Conservation (phyloP, 1,284 basidiomycete genomes). For the Pholiota adiposa region DNA sequence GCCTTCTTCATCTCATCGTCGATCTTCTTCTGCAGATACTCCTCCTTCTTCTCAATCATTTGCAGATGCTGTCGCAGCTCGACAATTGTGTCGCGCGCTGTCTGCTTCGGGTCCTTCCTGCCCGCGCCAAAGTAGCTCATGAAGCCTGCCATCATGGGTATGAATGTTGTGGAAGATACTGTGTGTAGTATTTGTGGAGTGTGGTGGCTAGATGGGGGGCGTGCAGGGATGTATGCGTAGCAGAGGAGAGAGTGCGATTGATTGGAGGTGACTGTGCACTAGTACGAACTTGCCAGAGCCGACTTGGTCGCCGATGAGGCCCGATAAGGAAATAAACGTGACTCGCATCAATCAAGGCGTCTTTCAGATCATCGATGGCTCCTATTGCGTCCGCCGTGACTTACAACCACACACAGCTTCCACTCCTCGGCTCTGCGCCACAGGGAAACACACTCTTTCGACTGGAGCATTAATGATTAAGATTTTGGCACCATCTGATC, state of each 20-base stretch:
- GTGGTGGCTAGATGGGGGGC: neutral
- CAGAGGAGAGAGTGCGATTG: conserved; percentile 3
- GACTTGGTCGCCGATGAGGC: conserved; percentile 27
- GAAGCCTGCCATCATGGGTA: conserved; percentile 81
- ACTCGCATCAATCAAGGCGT: conserved; percentile 16
- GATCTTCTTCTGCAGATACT: conserved; percentile 95
- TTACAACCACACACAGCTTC: neutral
- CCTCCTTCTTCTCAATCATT: conserved; percentile 99
- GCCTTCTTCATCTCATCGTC: conserved; percentile 95
- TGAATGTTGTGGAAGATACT: neutral
- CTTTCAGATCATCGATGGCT: neutral
- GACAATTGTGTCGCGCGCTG: conserved; percentile 87
- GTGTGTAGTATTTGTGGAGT: too few species aligned
- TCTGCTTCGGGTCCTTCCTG: conserved; percentile 78
- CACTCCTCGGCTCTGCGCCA: neutral
- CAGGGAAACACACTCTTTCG: neutral
- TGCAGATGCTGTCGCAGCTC: conserved; percentile 85
- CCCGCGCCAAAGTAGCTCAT: conserved; percentile 84
- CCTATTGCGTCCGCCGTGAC: neutral
- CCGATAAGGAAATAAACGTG: conserved; percentile 35
- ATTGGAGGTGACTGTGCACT: conserved; percentile 9
- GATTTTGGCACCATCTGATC: too few species aligned
- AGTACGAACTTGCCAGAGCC: conserved; percentile 14
- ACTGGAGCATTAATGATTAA: too few species aligned
- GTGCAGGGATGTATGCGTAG: conserved; percentile 7